A percentile compares a stretch with the other conserved stretches of the same genome.
Evolutionary conservation across 2,329 filamentous ascomycete genomes (phyloP).

Genomic region (Exophiala xenobiotica): DNA sequence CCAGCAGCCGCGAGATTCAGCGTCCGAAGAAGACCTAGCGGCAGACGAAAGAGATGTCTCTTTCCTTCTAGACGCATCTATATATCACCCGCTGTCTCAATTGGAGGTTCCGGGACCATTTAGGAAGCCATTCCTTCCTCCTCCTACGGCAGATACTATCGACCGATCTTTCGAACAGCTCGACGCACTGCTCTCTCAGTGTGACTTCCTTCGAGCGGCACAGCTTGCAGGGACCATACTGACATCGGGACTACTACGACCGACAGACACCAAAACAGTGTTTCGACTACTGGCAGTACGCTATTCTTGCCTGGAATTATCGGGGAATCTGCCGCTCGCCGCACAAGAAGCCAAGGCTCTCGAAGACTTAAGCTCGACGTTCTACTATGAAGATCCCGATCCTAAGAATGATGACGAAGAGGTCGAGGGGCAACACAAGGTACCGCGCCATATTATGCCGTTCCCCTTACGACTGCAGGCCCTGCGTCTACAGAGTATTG

Average conservation of each 20-base stretch:
- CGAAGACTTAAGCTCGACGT: constrained; percentile 61
- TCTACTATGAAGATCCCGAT: constrained; percentile 42
- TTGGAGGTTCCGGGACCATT: constrained; percentile 64
- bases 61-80: constrained; percentile 74
- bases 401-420: constrained; percentile 31
- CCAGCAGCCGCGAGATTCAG: not conserved
- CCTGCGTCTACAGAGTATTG: constrained; percentile 79
- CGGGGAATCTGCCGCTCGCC: constrained; percentile 69
- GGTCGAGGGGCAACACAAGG: constrained; percentile 62
- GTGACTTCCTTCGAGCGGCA: constrained; percentile 79
- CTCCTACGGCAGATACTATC: constrained; percentile 58
- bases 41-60: constrained; percentile 68
- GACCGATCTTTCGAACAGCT: constrained; percentile 47
- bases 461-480: constrained; percentile 84
- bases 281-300: constrained; percentile 78
- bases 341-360: constrained; percentile 63
- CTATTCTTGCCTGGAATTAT: constrained; percentile 76
- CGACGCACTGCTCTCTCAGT: constrained; percentile 63
- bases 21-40: not conserved
- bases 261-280: constrained; percentile 62
- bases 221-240: constrained; percentile 45
- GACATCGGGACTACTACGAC: constrained; percentile 42
- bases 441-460: constrained; percentile 73
- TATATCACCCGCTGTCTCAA: constrained; percentile 77
- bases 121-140: constrained; percentile 63